Evolutionary conservation across 1,284 basidiomycete genomes (phyloP), one percentile per base, ranked within the genome.

Genomic region (Ceratobasidium sp.): DNA sequence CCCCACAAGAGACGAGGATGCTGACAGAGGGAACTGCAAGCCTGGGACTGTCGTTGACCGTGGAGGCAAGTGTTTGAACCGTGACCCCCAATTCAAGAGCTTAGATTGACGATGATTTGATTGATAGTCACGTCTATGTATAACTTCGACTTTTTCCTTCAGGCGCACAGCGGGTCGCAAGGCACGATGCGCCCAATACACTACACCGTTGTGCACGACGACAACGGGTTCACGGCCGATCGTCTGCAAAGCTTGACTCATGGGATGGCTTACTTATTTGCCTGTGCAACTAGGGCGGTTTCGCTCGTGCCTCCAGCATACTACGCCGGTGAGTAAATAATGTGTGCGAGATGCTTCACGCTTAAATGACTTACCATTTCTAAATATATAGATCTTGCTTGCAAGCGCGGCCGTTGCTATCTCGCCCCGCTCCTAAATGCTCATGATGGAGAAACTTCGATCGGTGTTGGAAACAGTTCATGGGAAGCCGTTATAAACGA

Each of bases 71-170:
- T n/a, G n/a, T n/a, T n/a, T n/a, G n/a, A n/a, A n/a, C n/a, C n/a
- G n/a, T n/a, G n/a, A n/a, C n/a, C n/a, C n/a, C n/a, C n/a, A n/a
- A n/a, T n/a, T n/a, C n/a, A n/a, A n/a, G n/a, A n/a, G n/a, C n/a
- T n/a, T n/a, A n/a, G n/a, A n/a, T n/a, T n/a, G n/a, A n/a, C n/a
- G n/a, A n/a, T n/a, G n/a, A n/a, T n/a, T n/a, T n/a, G n/a, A n/a
- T n/a, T n/a, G n/a, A 44, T n/a, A 9, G n/a, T 20, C 33, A 13
- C 38, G 7, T 17, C 1, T 62, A 93, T 93, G 0, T 89, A 90
- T 52, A 93, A 94, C 81, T 93, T 93, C 69, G 94, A 95, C 81
- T 95, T 93, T 83, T 95, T 94, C 81, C 86, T 94, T 0, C 91
- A 93, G 82, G 90, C 90, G 77, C 94, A 95, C 79, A 92, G 89